These are phyloP conservation scores for Spiromastix sp. DNA, from an alignment of 2,329 filamentous ascomycete genomes.

Conservation along the genomic window DNA sequence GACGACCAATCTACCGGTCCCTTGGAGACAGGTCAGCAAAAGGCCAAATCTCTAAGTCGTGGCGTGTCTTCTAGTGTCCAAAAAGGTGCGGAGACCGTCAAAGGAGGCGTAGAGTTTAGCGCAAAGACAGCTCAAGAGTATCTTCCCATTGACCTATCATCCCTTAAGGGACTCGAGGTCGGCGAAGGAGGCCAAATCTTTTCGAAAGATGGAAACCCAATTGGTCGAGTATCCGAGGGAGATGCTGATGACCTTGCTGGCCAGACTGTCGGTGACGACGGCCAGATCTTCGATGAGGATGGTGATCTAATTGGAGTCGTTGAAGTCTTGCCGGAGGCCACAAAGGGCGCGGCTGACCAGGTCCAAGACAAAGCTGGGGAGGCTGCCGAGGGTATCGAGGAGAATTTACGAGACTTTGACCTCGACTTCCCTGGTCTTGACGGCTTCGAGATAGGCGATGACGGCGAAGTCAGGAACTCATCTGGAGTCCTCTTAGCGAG, in stretches of 20 bases:
- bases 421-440: conserved; percentile 25
- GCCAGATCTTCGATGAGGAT: conserved; percentile 20
- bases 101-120: conserved; percentile 1
- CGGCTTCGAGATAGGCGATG: conserved; percentile 38
- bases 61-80: too few relatives aligned
- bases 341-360: too few relatives aligned
- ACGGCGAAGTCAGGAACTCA: conserved; percentile 42
- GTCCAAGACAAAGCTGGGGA: conserved; percentile 17
- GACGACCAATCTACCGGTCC: conserved; percentile 44
- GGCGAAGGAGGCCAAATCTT: conserved; percentile 27
- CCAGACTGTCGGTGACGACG: conserved; percentile 28
- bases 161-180: conserved; percentile 30
- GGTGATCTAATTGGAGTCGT: conserved; percentile 28
- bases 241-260: conserved; percentile 32
- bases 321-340: conserved; percentile 16
- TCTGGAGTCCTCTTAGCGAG: conserved; percentile 28
- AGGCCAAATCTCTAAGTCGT: too few relatives aligned
- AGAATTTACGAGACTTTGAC: conserved; percentile 27
- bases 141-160: conserved; percentile 21
- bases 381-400: conserved; percentile 24
- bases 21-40: too few relatives aligned
- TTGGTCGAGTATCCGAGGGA: conserved; percentile 32
- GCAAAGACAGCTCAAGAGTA: conserved; percentile 6
- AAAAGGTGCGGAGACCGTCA: conserved; percentile 2
- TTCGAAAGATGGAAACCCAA: conserved; percentile 23